A percentile compares a stretch with the other conserved stretches of the same genome.
Evolutionary conservation across 192 early-diverging fungal genomes (phyloP).

Genomic region (Backusella macrospora): DNA sequence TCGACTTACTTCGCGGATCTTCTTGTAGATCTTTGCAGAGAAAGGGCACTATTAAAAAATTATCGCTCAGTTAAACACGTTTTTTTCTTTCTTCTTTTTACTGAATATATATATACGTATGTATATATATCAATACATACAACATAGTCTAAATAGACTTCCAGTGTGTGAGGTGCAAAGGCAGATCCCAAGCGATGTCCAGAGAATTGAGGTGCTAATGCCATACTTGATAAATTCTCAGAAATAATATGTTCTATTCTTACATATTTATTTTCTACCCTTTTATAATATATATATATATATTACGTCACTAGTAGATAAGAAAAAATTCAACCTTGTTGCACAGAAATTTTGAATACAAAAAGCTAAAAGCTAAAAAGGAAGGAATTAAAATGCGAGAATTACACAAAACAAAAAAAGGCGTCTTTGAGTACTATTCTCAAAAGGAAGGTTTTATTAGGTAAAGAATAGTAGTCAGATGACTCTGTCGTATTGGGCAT

Average conservation of each 20-base stretch:
- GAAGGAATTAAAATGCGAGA: too few relatives aligned
- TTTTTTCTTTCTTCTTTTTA: not conserved
- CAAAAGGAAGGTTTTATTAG: too few relatives aligned
- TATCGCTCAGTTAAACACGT: not conserved
- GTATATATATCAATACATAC: constrained; percentile 27
- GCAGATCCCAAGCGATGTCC: constrained; percentile 50
- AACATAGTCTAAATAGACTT: constrained; percentile 60
- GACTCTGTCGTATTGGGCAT: too few relatives aligned
- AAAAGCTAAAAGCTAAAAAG: too few relatives aligned
- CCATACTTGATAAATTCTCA: constrained; percentile 19
- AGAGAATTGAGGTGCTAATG: constrained; percentile 36
- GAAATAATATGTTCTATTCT: not conserved
- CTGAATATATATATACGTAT: not conserved
- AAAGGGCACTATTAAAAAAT: constrained; percentile 55
- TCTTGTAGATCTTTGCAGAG: constrained; percentile 64
- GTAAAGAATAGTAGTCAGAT: too few relatives aligned
- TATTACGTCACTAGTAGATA: not conserved
- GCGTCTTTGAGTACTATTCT: too few relatives aligned
- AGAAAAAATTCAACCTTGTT: not conserved
- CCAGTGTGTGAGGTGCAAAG: constrained; percentile 47
- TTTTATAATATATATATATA: too few relatives aligned
- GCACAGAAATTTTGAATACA: too few relatives aligned
- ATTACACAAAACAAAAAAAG: too few relatives aligned
- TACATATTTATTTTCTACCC: too few relatives aligned
- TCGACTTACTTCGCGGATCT: constrained; percentile 38